These are phyloP conservation scores for Podila epigama DNA, from an alignment of 192 early-diverging fungal species.

Conservation along the genomic window DNA sequence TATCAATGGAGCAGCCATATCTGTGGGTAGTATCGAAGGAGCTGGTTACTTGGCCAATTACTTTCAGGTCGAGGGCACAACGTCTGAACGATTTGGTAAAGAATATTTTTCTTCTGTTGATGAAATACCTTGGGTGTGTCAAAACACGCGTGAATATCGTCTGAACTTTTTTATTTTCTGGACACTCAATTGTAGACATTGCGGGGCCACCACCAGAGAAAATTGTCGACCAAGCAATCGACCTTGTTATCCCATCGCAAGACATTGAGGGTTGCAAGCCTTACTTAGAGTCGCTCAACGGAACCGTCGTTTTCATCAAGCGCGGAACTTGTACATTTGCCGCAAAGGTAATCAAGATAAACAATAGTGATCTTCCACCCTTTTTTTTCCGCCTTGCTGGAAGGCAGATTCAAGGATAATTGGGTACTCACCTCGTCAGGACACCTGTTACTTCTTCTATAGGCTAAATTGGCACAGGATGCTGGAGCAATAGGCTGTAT, in stretches of 20 bases:
- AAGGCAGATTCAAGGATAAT: no score
- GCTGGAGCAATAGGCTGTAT: slow-evolving; percentile 74
- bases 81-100: slow-evolving; percentile 20
- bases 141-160: background rate
- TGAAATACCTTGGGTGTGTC: background rate
- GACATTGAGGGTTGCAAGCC: slow-evolving; percentile 24
- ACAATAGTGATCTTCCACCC: no score
- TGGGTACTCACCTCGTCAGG: no score
- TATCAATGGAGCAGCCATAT: slow-evolving; percentile 58
- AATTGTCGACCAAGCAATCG: slow-evolving; percentile 41
- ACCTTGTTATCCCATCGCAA: slow-evolving; percentile 47
- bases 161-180: background rate
- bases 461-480: slow-evolving; percentile 44
- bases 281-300: slow-evolving; percentile 30
- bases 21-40: slow-evolving; percentile 69
- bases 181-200: slow-evolving; percentile 36
- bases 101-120: background rate
- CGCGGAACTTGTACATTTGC: slow-evolving; percentile 74
- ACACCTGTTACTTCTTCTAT: no score
- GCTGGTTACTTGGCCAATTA: slow-evolving; percentile 34
- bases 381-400: no score
- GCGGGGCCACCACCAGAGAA: slow-evolving; percentile 28
- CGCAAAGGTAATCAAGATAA: slow-evolving; percentile 22
- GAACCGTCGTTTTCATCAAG: slow-evolving; percentile 64
- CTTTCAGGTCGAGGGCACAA: slow-evolving; percentile 26